phyloP scores from a whole-genome alignment of 2,329 filamentous ascomycete species.

The Exophiala bonariae region DNA sequence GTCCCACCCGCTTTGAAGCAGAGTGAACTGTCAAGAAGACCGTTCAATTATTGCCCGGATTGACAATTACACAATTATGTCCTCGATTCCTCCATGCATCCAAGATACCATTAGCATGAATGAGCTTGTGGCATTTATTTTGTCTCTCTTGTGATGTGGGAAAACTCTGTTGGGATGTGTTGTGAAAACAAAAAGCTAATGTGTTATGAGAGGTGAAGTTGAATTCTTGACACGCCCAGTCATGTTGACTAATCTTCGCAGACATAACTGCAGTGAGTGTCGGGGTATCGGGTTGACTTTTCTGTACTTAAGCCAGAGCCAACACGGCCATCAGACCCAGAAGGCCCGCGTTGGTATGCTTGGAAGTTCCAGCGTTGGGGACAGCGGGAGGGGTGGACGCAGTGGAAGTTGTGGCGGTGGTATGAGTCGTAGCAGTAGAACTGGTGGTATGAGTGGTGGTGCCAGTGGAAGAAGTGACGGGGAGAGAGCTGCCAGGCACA shows the following conservation, averaged over 20 bases:
- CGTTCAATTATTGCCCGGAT: not conserved
- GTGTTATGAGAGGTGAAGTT: too few species aligned
- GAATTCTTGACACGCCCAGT: too few species aligned
- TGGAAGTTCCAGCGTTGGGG: conserved; percentile 67
- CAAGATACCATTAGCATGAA: not conserved
- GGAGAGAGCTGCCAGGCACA: not conserved
- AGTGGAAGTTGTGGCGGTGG: conserved; percentile 13
- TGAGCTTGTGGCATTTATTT: not conserved
- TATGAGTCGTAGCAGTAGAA: conserved; percentile 15
- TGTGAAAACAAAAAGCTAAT: too few species aligned
- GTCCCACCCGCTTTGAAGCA: not conserved
- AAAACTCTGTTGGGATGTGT: too few species aligned
- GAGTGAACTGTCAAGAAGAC: not conserved
- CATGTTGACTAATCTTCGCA: conserved; percentile 22
- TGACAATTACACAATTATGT: conserved; percentile 1
- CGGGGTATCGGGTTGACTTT: conserved; percentile 16
- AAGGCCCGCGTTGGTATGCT: conserved; percentile 78
- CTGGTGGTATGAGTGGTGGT: conserved; percentile 9
- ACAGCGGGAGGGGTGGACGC: conserved; percentile 11
- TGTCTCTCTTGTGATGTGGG: not conserved
- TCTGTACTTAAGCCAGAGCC: conserved; percentile 19
- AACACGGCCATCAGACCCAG: conserved; percentile 23
- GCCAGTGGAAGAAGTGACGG: conserved; percentile 7
- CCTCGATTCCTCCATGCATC: not conserved
- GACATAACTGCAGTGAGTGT: conserved; percentile 26